Evolutionary conservation across 1,284 basidiomycete species (phyloP).

Genomic region (Neonothopanus nambi): DNA sequence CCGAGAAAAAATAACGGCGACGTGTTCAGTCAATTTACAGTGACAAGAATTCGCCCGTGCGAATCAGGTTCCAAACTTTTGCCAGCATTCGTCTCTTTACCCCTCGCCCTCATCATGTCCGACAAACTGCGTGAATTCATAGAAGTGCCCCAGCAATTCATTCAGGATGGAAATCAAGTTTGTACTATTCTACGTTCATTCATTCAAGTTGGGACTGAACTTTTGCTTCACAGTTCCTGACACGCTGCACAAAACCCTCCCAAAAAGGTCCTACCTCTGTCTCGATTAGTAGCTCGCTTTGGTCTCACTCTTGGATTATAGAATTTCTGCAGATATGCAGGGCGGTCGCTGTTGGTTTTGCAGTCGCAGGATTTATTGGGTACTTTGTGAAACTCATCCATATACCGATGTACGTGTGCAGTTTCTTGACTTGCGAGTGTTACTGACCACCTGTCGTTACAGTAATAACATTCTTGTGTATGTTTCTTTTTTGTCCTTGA

Average conservation of each 20-base stretch:
- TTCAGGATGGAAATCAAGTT: constrained; percentile 93
- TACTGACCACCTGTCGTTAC: constrained; percentile 20
- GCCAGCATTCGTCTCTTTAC: constrained; percentile 22
- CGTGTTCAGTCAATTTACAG: constrained; percentile 2
- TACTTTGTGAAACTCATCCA: constrained; percentile 96
- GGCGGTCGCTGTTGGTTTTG: constrained; percentile 93
- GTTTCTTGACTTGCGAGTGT: constrained; percentile 6
- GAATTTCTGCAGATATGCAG: constrained; percentile 92
- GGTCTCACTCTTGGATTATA: constrained; percentile 33
- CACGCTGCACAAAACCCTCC: constrained; percentile 96
- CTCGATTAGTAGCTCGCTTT: constrained; percentile 9
- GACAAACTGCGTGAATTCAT: constrained; percentile 90
- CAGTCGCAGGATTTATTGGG: constrained; percentile 97
- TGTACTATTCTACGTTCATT: constrained; percentile 25
- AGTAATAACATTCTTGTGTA: constrained; percentile 96
- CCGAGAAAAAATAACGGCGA: background rate
- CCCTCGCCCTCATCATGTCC: constrained; percentile 60
- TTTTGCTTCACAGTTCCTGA: constrained; percentile 76
- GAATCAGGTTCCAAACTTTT: constrained; percentile 13
- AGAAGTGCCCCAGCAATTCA: constrained; percentile 90
- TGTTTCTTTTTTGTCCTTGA: constrained; percentile 36
- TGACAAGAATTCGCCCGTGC: constrained; percentile 1
- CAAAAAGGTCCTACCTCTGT: constrained; percentile 72
- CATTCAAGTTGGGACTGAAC: background rate
- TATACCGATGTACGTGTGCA: constrained; percentile 83